These are phyloP conservation scores for Arthrobotrys pseudoclavata DNA, from an alignment of 2,329 filamentous ascomycete genomes.

Conservation along the genomic window DNA sequence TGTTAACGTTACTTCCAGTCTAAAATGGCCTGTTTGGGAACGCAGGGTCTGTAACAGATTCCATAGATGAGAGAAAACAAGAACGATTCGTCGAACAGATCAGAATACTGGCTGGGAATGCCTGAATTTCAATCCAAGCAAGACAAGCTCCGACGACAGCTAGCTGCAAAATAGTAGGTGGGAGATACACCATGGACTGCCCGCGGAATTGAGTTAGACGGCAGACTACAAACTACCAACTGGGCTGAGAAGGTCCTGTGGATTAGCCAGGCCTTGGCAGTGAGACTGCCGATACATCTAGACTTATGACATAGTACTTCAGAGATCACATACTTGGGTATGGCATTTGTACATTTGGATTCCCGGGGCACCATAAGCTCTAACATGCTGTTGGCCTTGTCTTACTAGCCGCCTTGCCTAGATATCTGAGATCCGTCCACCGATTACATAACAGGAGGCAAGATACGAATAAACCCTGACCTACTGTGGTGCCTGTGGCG, in stretches of 20 bases:
- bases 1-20: slow-evolving; percentile 38
- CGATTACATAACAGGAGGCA: not conserved
- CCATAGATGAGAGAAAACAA: slow-evolving; percentile 11
- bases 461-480: not conserved
- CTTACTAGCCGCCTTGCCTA: not conserved
- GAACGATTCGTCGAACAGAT: slow-evolving; percentile 1
- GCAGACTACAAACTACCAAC: not conserved
- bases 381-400: not conserved
- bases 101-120: too few species aligned
- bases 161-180: slow-evolving; percentile 24
- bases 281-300: too few species aligned
- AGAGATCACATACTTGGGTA: too few species aligned
- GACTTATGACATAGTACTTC: too few species aligned
- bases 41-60: slow-evolving; percentile 17
- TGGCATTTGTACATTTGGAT: too few species aligned
- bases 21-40: slow-evolving; percentile 11
- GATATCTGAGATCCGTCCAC: not conserved
- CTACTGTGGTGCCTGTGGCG: not conserved
- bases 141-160: slow-evolving; percentile 33
- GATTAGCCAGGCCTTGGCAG: too few species aligned
- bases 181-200: not conserved
- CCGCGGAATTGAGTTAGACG: slow-evolving; percentile 16
- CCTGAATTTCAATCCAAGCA: not conserved
- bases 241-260: too few species aligned
- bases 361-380: too few species aligned